Percentiles rank a stretch among this genome's conserved stretches.
Conservation (phyloP, 306 rosid species). For the Erythrophleum fordii region DNA sequence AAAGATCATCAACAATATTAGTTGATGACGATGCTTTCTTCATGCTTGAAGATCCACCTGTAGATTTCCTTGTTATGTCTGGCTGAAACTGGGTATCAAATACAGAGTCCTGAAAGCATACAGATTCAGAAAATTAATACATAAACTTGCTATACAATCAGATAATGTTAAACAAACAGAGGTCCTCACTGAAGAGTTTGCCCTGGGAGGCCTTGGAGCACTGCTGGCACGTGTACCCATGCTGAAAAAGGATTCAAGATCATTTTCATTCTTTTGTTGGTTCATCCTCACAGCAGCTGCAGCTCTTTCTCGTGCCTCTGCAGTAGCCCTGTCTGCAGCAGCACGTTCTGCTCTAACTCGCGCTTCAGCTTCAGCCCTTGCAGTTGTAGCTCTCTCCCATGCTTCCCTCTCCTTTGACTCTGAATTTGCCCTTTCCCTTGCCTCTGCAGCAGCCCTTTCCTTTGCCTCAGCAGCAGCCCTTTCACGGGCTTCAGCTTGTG, state of each 20-base stretch:
- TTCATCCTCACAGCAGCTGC: slow-evolving; percentile 82
- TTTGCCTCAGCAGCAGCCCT: slow-evolving; percentile 90
- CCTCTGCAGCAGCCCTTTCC: slow-evolving; percentile 65
- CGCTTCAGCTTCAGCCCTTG: slow-evolving; percentile 73
- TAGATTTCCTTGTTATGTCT: slow-evolving; percentile 63
- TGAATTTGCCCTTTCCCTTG: slow-evolving; percentile 74
- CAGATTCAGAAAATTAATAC: slow-evolving; percentile 39
- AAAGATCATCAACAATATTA: slow-evolving; percentile 90
- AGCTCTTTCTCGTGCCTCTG: slow-evolving; percentile 80
- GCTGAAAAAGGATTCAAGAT: slow-evolving; percentile 84
- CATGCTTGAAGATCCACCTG: slow-evolving; percentile 59
- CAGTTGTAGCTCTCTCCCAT: slow-evolving; percentile 51
- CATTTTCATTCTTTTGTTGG: slow-evolving; percentile 79
- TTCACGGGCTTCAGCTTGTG: slow-evolving; percentile 95
- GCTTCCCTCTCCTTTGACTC: slow-evolving; percentile 57
- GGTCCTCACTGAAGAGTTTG: slow-evolving; percentile 69
- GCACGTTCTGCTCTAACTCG: slow-evolving; percentile 82
- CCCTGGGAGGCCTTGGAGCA: slow-evolving; percentile 94
- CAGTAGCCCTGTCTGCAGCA: slow-evolving; percentile 81
- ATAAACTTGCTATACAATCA: slow-evolving; percentile 1
- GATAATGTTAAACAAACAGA: slow-evolving; percentile 32
- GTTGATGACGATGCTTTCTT: slow-evolving; percentile 79
- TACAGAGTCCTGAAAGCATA: slow-evolving; percentile 56
- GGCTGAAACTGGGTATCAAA: slow-evolving; percentile 75
- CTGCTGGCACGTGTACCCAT: slow-evolving; percentile 74